Conservation (phyloP, 2,329 filamentous ascomycete genomes). For the Alternaria conjuncta region DNA sequence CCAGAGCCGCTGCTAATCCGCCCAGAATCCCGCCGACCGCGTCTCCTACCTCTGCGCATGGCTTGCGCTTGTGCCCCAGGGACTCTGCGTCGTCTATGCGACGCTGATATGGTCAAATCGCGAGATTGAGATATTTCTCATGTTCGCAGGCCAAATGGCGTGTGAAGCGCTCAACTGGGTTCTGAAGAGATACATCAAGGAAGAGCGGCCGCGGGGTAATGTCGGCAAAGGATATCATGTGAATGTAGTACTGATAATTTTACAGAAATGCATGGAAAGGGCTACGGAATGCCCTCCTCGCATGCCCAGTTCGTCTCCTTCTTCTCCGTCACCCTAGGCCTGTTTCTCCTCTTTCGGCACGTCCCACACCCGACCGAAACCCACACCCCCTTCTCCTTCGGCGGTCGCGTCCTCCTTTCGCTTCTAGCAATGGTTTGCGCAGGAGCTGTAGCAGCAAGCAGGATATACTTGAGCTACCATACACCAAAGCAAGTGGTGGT, state of each 20-base stretch:
- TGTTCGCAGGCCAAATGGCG: slow-evolving; percentile 88
- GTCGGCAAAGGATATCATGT: not conserved
- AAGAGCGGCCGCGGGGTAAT: slow-evolving; percentile 83
- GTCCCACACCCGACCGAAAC: slow-evolving; percentile 54
- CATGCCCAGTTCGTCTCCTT: slow-evolving; percentile 95
- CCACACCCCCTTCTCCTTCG: slow-evolving; percentile 63
- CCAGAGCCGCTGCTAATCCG: slow-evolving; percentile 21
- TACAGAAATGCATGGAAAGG: slow-evolving; percentile 77
- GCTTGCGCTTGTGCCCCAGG: slow-evolving; percentile 92
- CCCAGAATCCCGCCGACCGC: slow-evolving; percentile 81
- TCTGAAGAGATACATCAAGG: slow-evolving; percentile 89
- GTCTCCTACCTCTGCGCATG: slow-evolving; percentile 89
- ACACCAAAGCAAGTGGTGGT: slow-evolving; percentile 86
- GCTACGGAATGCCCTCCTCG: slow-evolving; percentile 96
- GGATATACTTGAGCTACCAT: slow-evolving; percentile 93
- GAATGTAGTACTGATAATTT: slow-evolving; percentile 1
- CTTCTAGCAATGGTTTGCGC: slow-evolving; percentile 50
- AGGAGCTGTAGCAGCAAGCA: slow-evolving; percentile 72
- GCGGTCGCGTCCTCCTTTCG: slow-evolving; percentile 65
- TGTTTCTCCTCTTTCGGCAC: slow-evolving; percentile 87
- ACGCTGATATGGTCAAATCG: slow-evolving; percentile 90
- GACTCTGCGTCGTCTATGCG: slow-evolving; percentile 85
- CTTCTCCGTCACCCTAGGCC: slow-evolving; percentile 81
- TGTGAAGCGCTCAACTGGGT: slow-evolving; percentile 92
- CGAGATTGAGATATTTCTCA: slow-evolving; percentile 85